Conservation (phyloP, 202 grass and related monocot species). For the Carex arenaria region DNA sequence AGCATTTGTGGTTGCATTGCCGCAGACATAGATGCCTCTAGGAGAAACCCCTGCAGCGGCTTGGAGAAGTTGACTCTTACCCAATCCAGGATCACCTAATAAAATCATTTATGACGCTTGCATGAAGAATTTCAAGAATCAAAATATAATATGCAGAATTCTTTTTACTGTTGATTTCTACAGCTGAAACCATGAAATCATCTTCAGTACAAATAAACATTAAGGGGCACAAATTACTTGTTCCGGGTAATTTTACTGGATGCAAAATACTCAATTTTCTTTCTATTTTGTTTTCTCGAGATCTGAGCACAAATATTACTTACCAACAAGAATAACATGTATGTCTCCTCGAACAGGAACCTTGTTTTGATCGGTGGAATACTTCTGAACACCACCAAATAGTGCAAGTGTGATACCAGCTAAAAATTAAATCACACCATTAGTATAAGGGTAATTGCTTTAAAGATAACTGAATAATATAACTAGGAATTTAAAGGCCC, state of each 20-base stretch:
- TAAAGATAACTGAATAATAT: background rate
- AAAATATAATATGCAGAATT: background rate
- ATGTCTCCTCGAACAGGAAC: constrained; percentile 92
- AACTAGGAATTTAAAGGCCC: background rate
- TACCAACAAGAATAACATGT: constrained; percentile 85
- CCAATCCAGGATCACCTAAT: constrained; percentile 79
- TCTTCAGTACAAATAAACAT: background rate
- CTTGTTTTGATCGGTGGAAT: constrained; percentile 82
- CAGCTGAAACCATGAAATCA: background rate
- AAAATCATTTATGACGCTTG: background rate
- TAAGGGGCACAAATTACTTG: background rate
- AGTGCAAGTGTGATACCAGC: constrained; percentile 85
- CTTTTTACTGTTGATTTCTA: background rate
- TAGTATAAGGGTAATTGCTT: background rate
- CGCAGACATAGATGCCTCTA: constrained; percentile 91
- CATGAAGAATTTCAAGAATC: constrained; percentile 21
- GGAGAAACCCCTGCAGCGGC: constrained; percentile 71
- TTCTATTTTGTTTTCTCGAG: background rate
- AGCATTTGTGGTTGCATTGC: constrained; percentile 90
- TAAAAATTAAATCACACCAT: constrained; percentile 32
- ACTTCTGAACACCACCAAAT: constrained; percentile 82
- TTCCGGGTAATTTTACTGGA: background rate
- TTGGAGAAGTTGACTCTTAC: constrained; percentile 95
- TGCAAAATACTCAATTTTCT: background rate
- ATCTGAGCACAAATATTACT: background rate